Evolutionary conservation across 2,329 filamentous ascomycete species (phyloP).

Genomic region (Thelonectria blattea): DNA sequence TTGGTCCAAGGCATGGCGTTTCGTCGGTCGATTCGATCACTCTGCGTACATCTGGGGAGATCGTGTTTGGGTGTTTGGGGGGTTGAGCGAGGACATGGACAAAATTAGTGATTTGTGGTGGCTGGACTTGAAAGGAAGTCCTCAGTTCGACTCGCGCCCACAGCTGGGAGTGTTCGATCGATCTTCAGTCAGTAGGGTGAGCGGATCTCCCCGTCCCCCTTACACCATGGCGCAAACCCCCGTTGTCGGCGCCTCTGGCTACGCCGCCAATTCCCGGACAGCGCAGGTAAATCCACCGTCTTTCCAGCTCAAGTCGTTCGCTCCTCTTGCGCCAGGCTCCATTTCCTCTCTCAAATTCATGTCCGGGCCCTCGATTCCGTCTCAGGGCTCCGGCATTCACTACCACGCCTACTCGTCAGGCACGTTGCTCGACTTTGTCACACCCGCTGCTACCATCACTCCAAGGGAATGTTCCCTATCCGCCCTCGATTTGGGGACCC

Average conservation of each 20-base stretch:
- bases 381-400: conserved; percentile 88
- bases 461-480: conserved; percentile 90
- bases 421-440: conserved; percentile 91
- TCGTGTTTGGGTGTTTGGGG: conserved; percentile 95
- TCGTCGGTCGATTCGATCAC: conserved; percentile 94
- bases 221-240: conserved; percentile 58
- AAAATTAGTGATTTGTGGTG: conserved; percentile 96
- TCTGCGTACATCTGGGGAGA: conserved; percentile 92
- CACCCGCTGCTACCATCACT: conserved; percentile 85
- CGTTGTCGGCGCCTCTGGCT: conserved; percentile 65
- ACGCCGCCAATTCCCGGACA: conserved; percentile 71
- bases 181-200: conserved; percentile 46
- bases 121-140: conserved; percentile 90
- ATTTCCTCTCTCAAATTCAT: conserved; percentile 92
- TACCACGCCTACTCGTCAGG: conserved; percentile 96
- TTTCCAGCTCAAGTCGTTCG: conserved; percentile 72
- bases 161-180: conserved; percentile 60
- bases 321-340: conserved; percentile 84
- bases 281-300: conserved; percentile 71
- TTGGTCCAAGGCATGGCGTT: conserved; percentile 95
- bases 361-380: conserved; percentile 79
- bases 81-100: conserved; percentile 94
- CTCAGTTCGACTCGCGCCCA: conserved; percentile 78
- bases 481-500: conserved; percentile 81
- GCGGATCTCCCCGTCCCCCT: conserved; percentile 57